A percentile compares a stretch with the other conserved stretches of the same genome.
phyloP scores from a whole-genome alignment of 2,329 filamentous ascomycete genomes.

The Sporothrix mexicana region DNA sequence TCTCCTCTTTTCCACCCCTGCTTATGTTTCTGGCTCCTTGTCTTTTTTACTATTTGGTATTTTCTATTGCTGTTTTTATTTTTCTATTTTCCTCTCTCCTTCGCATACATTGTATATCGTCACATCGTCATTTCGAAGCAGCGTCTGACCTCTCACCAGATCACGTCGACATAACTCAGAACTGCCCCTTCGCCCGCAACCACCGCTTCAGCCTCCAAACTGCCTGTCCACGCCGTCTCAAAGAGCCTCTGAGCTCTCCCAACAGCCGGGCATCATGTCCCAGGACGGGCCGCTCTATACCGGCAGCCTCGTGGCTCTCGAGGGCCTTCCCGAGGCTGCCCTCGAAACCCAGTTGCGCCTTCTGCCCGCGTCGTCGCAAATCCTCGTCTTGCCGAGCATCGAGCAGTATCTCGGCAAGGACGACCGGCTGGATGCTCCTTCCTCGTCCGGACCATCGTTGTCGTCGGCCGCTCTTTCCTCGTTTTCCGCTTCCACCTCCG shows the following conservation, averaged over 20 bases:
- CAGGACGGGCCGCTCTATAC: constrained; percentile 34
- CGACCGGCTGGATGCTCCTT: constrained; percentile 30
- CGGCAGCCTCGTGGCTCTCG: constrained; percentile 65
- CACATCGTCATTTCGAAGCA: background rate
- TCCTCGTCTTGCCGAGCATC: constrained; percentile 62
- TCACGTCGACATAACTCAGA: background rate
- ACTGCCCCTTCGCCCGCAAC: background rate
- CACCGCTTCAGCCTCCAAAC: background rate
- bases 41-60: background rate
- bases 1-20: background rate
- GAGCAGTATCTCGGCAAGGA: constrained; percentile 52
- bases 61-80: background rate
- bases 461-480: constrained; percentile 10
- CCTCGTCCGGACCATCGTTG: constrained; percentile 21
- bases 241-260: constrained; percentile 21
- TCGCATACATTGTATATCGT: background rate
- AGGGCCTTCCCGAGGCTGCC: constrained; percentile 58
- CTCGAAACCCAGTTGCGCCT: constrained; percentile 65
- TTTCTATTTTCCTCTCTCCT: background rate
- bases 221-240: background rate
- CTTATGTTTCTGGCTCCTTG: background rate
- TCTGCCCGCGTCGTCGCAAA: constrained; percentile 63
- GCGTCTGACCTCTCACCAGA: background rate
- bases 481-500: constrained; percentile 6
- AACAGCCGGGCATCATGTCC: constrained; percentile 26